Evolutionary conservation across 805 yeast species (phyloP).

Genomic region (Saccharomyces eubayanus): DNA sequence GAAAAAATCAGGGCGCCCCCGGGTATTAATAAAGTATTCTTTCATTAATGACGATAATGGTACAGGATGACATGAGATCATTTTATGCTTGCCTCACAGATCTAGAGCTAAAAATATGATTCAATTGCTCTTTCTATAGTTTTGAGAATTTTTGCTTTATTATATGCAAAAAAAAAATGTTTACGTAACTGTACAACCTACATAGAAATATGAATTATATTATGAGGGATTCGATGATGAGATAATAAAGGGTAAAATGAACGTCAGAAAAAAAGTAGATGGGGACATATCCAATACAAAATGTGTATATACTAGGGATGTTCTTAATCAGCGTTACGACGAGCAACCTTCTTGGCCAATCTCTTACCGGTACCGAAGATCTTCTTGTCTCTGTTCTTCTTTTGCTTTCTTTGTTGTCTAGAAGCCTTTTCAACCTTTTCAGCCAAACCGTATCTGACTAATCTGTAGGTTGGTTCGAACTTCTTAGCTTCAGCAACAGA

Average conservation of each 20-base stretch:
- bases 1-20: neutral
- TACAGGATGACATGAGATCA: neutral
- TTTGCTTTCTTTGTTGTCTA: constrained; percentile 98
- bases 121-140: neutral
- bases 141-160: neutral
- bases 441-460: constrained; percentile 95
- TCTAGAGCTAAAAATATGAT: neutral
- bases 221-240: neutral
- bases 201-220: neutral
- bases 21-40: neutral
- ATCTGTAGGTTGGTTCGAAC: constrained; percentile 97
- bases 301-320: constrained; percentile 1
- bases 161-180: neutral
- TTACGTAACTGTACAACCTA: neutral
- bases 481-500: constrained; percentile 91
- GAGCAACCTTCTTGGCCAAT: constrained; percentile 81
- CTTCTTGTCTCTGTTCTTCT: constrained; percentile 98
- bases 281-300: neutral
- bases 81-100: neutral
- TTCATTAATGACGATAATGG: neutral
- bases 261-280: constrained; percentile 1
- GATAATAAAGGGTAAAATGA: constrained; percentile 1
- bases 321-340: constrained; percentile 68
- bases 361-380: constrained; percentile 92
- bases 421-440: constrained; percentile 89